Percentiles rank a stretch among this genome's conserved stretches.
Conservation (phyloP, 2,329 filamentous ascomycete species). For the Phyllosticta citriasiana region DNA sequence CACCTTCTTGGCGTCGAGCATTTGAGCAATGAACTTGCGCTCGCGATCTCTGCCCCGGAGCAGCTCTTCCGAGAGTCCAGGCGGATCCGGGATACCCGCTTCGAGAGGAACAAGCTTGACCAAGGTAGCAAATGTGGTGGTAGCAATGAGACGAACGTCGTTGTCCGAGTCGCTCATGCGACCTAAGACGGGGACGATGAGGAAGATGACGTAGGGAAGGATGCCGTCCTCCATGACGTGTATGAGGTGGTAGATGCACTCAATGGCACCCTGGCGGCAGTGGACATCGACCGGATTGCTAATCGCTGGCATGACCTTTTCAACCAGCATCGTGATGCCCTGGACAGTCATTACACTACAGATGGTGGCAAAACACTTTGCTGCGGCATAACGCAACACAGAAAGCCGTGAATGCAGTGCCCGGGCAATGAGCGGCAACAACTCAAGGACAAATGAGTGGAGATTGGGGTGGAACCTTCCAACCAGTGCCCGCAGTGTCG, state of each 20-base stretch:
- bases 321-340: constrained; percentile 91
- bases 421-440: constrained; percentile 78
- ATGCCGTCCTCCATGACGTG: constrained; percentile 97
- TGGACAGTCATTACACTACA: constrained; percentile 94
- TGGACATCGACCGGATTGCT: constrained; percentile 82
- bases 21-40: constrained; percentile 90
- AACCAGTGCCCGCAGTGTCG: constrained; percentile 81
- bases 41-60: constrained; percentile 87
- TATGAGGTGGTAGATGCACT: constrained; percentile 93
- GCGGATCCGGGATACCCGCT: constrained; percentile 92
- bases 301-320: constrained; percentile 85
- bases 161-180: constrained; percentile 98
- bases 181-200: constrained; percentile 91
- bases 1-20: constrained; percentile 93
- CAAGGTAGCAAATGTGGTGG: constrained; percentile 90
- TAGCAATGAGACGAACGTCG: constrained; percentile 86
- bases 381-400: constrained; percentile 90
- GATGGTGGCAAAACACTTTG: constrained; percentile 93
- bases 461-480: constrained; percentile 74
- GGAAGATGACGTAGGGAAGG: constrained; percentile 94
- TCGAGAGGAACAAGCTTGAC: constrained; percentile 96
- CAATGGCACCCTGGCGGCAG: constrained; percentile 85
- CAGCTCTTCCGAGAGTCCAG: constrained; percentile 79
- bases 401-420: constrained; percentile 81
- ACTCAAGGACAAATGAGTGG: constrained; percentile 67